phyloP scores from a whole-genome alignment of 2,329 filamentous ascomycete species.

The Chaetomiaceae sp. region DNA sequence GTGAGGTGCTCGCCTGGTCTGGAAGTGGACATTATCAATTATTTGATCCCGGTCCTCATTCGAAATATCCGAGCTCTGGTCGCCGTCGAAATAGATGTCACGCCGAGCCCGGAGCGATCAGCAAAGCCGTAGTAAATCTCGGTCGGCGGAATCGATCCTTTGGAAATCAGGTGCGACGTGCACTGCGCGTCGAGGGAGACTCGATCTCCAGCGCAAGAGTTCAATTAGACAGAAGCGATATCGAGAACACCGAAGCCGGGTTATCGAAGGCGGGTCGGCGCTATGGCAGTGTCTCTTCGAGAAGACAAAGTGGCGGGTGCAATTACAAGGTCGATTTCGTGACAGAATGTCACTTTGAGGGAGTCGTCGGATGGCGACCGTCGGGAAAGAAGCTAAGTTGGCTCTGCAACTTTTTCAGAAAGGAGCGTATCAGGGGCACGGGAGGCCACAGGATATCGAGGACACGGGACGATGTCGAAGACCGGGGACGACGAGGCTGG shows the following conservation, averaged over 20 bases:
- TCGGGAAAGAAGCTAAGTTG: conserved; percentile 12
- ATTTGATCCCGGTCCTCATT: conserved; percentile 52
- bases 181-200: conserved; percentile 18
- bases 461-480: neutral
- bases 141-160: neutral
- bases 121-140: conserved; percentile 1
- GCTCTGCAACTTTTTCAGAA: conserved; percentile 12
- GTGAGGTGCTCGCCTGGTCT: conserved; percentile 77
- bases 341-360: conserved; percentile 8
- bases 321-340: conserved; percentile 23
- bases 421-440: conserved; percentile 15
- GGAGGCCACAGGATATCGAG: conserved; percentile 5
- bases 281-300: conserved; percentile 8
- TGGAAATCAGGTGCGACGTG: conserved; percentile 19
- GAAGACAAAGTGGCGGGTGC: conserved; percentile 15
- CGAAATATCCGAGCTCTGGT: conserved; percentile 23
- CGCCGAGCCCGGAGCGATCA: conserved; percentile 10
- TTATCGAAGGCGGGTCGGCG: conserved; percentile 18
- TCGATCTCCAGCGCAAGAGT: conserved; percentile 16
- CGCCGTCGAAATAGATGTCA: conserved; percentile 16
- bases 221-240: conserved; percentile 23
- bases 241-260: conserved; percentile 5
- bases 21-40: conserved; percentile 91
- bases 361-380: conserved; percentile 11
- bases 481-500: conserved; percentile 4